A percentile compares a stretch with the other conserved stretches of the same genome.
Evolutionary conservation across 805 yeast species (phyloP).

Genomic region (Hanseniaspora guilliermondii): DNA sequence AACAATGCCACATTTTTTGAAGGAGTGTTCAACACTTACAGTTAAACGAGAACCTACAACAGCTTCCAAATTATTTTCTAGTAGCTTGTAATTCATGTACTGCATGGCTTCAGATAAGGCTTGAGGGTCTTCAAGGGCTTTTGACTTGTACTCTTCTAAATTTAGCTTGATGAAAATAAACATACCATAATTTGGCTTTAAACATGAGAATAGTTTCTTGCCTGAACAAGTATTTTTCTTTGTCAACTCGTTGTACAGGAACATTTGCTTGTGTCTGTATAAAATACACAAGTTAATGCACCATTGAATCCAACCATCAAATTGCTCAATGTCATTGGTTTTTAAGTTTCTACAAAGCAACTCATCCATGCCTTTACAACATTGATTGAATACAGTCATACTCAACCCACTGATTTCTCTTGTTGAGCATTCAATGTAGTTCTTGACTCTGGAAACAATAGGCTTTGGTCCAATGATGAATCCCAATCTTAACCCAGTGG

Average conservation of each 20-base stretch:
- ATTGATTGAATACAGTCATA: neutral
- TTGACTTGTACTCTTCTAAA: constrained; percentile 12
- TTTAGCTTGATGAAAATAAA: constrained; percentile 45
- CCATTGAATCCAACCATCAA: constrained; percentile 58
- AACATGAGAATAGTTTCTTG: neutral
- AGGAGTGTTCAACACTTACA: constrained; percentile 31
- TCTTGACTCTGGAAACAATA: constrained; percentile 32
- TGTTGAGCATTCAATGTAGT: constrained; percentile 34
- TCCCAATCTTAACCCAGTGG: constrained; percentile 55
- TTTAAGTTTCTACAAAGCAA: neutral
- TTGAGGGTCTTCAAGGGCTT: neutral
- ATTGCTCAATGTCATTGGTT: constrained; percentile 46
- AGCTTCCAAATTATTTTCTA: constrained; percentile 40
- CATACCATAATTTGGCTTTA: constrained; percentile 46
- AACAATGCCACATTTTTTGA: constrained; percentile 37
- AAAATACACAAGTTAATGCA: constrained; percentile 34
- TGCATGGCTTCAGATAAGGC: constrained; percentile 26
- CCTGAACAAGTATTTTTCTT: neutral
- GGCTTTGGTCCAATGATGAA: constrained; percentile 42
- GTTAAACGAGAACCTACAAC: constrained; percentile 52
- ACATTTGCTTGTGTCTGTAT: neutral
- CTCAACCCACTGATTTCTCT: constrained; percentile 43
- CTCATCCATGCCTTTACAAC: neutral
- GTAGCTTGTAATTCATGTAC: constrained; percentile 32
- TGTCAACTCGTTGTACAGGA: neutral